Evolutionary conservation across 441 rosid genomes (phyloP).

Genomic region (Populus hybrid): DNA sequence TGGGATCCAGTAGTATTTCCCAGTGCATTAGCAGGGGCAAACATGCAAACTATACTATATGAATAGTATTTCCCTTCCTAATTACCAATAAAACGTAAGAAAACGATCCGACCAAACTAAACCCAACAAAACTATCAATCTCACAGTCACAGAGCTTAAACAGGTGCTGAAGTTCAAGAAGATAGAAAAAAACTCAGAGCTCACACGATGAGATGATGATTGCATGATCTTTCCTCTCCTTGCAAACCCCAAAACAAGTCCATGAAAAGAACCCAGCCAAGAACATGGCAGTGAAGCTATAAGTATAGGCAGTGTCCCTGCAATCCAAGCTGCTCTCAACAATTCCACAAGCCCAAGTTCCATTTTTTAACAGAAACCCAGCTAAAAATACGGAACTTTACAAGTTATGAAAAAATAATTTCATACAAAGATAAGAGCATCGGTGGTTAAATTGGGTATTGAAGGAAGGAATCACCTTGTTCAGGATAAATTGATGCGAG

Average conservation of each 20-base stretch:
- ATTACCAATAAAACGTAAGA: background rate
- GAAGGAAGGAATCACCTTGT: background rate
- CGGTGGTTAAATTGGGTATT: background rate
- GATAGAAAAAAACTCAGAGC: background rate
- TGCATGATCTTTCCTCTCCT: constrained; percentile 53
- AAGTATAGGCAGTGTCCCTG: constrained; percentile 37
- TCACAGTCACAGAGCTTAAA: background rate
- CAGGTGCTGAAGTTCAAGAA: background rate
- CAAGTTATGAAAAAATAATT: background rate
- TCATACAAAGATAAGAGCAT: background rate
- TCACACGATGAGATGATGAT: constrained; percentile 25
- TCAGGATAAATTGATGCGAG: background rate
- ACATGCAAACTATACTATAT: background rate
- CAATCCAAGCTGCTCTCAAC: constrained; percentile 51
- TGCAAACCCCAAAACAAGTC: constrained; percentile 35
- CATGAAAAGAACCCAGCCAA: constrained; percentile 26
- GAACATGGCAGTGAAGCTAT: constrained; percentile 44
- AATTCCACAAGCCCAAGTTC: constrained; percentile 35
- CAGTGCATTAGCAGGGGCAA: background rate
- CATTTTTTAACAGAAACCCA: constrained; percentile 30
- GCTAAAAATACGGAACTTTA: background rate
- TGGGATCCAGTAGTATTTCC: background rate
- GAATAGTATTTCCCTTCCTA: too few relatives aligned
- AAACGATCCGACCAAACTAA: background rate
- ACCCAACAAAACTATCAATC: background rate